Conservation (phyloP, 2,329 filamentous ascomycete species). For the Penicillium sp. region DNA sequence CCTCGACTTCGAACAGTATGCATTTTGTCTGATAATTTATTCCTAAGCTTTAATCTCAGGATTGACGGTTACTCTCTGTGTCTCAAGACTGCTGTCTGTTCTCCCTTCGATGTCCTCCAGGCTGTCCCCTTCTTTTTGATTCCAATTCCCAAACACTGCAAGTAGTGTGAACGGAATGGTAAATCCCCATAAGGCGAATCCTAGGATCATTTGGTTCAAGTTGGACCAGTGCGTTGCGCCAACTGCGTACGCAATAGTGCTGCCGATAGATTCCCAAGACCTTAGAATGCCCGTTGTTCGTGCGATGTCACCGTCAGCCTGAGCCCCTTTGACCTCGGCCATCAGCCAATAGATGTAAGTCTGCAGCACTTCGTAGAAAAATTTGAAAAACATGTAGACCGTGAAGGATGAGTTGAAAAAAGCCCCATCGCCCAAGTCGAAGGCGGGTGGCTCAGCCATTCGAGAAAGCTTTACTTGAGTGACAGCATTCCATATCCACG, state of each 20-base stretch:
- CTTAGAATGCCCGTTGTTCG: slow-evolving; percentile 37
- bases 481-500: slow-evolving; percentile 55
- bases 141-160: slow-evolving; percentile 23
- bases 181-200: slow-evolving; percentile 34
- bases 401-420: slow-evolving; percentile 46
- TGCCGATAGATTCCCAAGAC: slow-evolving; percentile 39
- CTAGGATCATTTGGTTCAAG: slow-evolving; percentile 37
- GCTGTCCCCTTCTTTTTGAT: slow-evolving; percentile 1
- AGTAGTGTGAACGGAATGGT: slow-evolving; percentile 28
- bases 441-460: slow-evolving; percentile 51
- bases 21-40: too few species aligned
- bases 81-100: slow-evolving; percentile 15
- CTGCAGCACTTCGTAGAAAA: slow-evolving; percentile 58
- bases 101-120: slow-evolving; percentile 6
- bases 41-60: background rate
- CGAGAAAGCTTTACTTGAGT: slow-evolving; percentile 54
- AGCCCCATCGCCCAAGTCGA: slow-evolving; percentile 34
- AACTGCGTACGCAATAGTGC: slow-evolving; percentile 37
- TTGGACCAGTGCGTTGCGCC: slow-evolving; percentile 35
- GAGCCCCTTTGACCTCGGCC: slow-evolving; percentile 34
- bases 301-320: slow-evolving; percentile 36
- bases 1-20: too few species aligned
- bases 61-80: slow-evolving; percentile 11
- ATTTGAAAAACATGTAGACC: slow-evolving; percentile 54
- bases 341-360: slow-evolving; percentile 60